Percentiles rank a stretch among this genome's conserved stretches.
Evolutionary conservation across 129 eudicot genomes (phyloP).

Genomic region (Centrapalus pauciflorus): DNA sequence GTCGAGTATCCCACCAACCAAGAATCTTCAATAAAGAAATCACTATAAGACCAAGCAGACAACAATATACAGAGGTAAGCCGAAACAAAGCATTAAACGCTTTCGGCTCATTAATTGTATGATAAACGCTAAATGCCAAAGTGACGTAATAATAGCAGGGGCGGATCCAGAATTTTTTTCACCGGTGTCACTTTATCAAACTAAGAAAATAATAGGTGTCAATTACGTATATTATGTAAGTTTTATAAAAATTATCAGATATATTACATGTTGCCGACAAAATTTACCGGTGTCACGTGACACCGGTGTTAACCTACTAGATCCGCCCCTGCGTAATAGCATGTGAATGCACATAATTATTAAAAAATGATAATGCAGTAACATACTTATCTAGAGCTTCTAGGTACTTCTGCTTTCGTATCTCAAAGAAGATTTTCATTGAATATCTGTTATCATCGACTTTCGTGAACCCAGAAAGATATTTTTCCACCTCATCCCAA

Average conservation of each 20-base stretch:
- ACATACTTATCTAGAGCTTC: conserved; percentile 37
- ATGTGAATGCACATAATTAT: conserved; percentile 10
- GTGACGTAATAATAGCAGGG: too few relatives aligned
- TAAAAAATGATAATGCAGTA: not conserved
- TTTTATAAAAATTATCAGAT: too few relatives aligned
- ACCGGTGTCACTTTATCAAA: too few relatives aligned
- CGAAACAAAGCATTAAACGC: not conserved
- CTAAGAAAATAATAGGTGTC: too few relatives aligned
- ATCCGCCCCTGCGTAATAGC: too few relatives aligned
- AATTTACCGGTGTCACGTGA: too few relatives aligned
- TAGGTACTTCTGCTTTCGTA: conserved; percentile 36
- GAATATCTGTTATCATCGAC: conserved; percentile 33
- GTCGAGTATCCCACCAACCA: not conserved
- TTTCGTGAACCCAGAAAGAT: conserved; percentile 34
- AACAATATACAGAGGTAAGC: not conserved
- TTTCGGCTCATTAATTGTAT: not conserved
- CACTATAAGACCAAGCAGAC: not conserved
- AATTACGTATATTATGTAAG: too few relatives aligned
- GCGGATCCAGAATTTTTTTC: too few relatives aligned
- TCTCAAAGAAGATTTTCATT: conserved; percentile 32
- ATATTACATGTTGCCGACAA: too few relatives aligned
- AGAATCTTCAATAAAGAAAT: not conserved
- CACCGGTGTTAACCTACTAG: too few relatives aligned
- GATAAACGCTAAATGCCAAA: conserved; percentile 11
- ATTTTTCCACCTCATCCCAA: conserved; percentile 57